Evolutionary conservation across 805 yeast genomes (phyloP), one percentile per base, ranked within the genome.

Genomic region (Dipodascus geniculatus): DNA sequence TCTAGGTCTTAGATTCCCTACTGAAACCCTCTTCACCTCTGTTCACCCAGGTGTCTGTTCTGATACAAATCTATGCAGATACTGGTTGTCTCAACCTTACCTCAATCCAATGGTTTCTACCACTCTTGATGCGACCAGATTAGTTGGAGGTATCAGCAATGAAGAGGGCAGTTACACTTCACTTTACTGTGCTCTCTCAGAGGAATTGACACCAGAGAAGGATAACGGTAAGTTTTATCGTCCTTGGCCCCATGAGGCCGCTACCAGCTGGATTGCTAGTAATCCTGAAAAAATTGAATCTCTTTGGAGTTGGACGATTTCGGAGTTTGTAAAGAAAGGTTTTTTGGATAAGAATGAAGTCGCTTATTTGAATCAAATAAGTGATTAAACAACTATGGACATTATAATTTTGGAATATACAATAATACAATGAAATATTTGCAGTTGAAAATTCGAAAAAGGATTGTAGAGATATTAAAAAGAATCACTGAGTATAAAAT

Each of bases 31-130:
- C 42, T 80, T 82, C 54, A 66, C 79, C 38, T 75, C 87, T 1
- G 85, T 86, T 2, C 90, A 87, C 61, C 96, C 96, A 0, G 96
- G 96, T 0, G 76, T 86, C 58, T 87, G 86, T n/a, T 82, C 87
- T 85, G 81, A 82, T 61, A 82, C 96, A 1, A 83, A 83, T 59
- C 66, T 84, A 49, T 85, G 84, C 64, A 73, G 83, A 49, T 85
- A 84, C 64, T 84, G 89, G 82, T 85, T 91, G 1, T 70, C 87
- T 54, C 70, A 84, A 16, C 95, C 95, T 0, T 70, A 87, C 2
- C 74, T 87, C n/a, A 95, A 96, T 0, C 74, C 81, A 0, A 61
- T 83, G 31, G 85, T 85, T 59, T 82, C 90, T 87, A 67, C 83
- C 42, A 66, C 79, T 8, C 85, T 86, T 65, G 87, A 85, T 63